Evolutionary conservation across 2,329 filamentous ascomycete species (phyloP), one percentile per base, ranked within the genome.

Genomic region (Xylariaceae sp.): DNA sequence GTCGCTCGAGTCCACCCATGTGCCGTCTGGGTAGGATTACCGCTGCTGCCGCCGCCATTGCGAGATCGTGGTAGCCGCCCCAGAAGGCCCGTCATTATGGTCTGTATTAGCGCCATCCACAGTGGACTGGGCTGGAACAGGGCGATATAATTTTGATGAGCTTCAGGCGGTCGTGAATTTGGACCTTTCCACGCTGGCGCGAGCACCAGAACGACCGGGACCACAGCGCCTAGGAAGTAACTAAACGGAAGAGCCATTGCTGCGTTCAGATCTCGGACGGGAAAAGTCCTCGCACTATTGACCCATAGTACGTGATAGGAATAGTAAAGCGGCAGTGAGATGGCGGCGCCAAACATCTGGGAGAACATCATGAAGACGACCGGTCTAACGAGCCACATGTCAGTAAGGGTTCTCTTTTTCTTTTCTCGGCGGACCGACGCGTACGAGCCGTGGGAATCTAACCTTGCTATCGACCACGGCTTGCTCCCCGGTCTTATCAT

Each of bases 281-380:
- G 57, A 35, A 52, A 29, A 26, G 56, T 45, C 37, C 56, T 50
- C 12, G 53, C 46, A 39, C 42, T 52, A 41, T 58, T 44, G 31
- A 50, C 48, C 65, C 65, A 66, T 30, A 55, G 47, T 11, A 65
- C 43, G 37, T 67, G 64, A 46, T 56, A 51, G 32, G 54, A 58
- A 42, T 57, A 67, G 49, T 65, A 67, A 2, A 67, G 48, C 8
- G 65, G 65, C 4, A 67, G 50, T 3, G 64, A 54, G 50, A 67
- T 60, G 4, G 63, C 65, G 8, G 47, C 65, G 19, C 65, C 65
- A 37, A 60, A 54, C 30, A 57, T 45, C 50, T 67, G 65, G 56
- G 62, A 67, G 7, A 67, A 57, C 4, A 57, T 46, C 29, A 42
- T 61, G 42, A 64, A 66, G 39, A 58, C 26, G 11, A 65, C 53